These are phyloP conservation scores for Paecilomyces sp. DNA, from an alignment of 2,329 filamentous ascomycete genomes.

Conservation along the genomic window DNA sequence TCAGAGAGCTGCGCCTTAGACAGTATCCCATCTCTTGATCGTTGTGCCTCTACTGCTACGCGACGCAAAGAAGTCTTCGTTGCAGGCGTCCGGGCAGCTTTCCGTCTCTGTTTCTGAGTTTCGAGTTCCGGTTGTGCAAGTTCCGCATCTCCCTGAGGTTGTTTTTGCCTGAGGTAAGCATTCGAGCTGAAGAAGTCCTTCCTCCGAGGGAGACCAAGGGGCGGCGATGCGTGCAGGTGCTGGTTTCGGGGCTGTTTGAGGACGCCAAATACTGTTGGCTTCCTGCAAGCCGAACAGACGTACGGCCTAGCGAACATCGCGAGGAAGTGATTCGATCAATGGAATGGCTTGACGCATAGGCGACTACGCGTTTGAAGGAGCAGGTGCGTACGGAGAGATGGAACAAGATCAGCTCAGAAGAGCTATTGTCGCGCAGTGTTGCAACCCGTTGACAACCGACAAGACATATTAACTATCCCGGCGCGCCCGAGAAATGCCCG, in stretches of 20 bases:
- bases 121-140: slow-evolving; percentile 11
- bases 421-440: neutral
- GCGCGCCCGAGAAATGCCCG: slow-evolving; percentile 7
- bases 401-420: neutral
- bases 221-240: slow-evolving; percentile 24
- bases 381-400: neutral
- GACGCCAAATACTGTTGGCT: slow-evolving; percentile 14
- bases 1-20: slow-evolving; percentile 34
- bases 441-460: neutral
- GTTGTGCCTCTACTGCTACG: slow-evolving; percentile 79
- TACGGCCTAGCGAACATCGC: slow-evolving; percentile 18
- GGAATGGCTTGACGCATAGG: neutral
- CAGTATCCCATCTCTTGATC: slow-evolving; percentile 47
- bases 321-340: neutral
- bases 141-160: slow-evolving; percentile 11
- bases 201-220: slow-evolving; percentile 39
- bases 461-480: neutral
- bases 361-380: neutral
- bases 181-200: slow-evolving; percentile 63
- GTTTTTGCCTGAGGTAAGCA: slow-evolving; percentile 43
- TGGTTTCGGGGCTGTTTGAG: slow-evolving; percentile 25
- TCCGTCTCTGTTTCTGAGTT: slow-evolving; percentile 37
- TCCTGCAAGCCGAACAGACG: slow-evolving; percentile 25
- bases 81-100: slow-evolving; percentile 43
- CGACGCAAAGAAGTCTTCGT: slow-evolving; percentile 71